Conservation (phyloP, 2,329 filamentous ascomycete genomes). For the Chaetomium strumarium region DNA sequence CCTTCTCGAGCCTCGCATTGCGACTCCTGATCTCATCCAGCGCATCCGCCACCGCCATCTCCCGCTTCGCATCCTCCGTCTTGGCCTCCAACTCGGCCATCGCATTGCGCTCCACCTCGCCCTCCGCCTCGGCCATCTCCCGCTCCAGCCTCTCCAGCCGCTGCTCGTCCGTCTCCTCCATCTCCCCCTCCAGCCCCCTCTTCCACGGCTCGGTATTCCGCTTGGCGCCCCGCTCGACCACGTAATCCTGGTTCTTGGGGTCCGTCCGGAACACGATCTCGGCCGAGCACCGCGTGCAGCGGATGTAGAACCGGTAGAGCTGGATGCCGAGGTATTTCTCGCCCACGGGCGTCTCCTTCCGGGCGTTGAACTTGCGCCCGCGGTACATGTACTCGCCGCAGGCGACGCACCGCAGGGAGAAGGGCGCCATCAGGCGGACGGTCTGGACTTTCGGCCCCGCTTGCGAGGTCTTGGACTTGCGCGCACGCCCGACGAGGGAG, state of each 20-base stretch:
- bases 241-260: slow-evolving; percentile 84
- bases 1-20: slow-evolving; percentile 81
- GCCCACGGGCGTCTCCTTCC: slow-evolving; percentile 83
- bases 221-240: slow-evolving; percentile 71
- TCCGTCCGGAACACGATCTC: slow-evolving; percentile 95
- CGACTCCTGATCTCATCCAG: slow-evolving; percentile 89
- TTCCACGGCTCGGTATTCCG: slow-evolving; percentile 93
- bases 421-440: slow-evolving; percentile 86
- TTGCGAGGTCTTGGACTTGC: slow-evolving; percentile 55
- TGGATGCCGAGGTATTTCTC: slow-evolving; percentile 85
- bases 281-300: slow-evolving; percentile 76
- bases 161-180: slow-evolving; percentile 76
- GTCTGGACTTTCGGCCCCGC: slow-evolving; percentile 76
- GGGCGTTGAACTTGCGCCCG: slow-evolving; percentile 89
- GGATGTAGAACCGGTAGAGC: slow-evolving; percentile 85
- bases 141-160: slow-evolving; percentile 75
- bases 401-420: slow-evolving; percentile 64
- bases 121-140: slow-evolving; percentile 61
- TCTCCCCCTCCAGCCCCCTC: slow-evolving; percentile 48
- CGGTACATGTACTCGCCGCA: slow-evolving; percentile 53
- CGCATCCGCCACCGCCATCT: slow-evolving; percentile 96
- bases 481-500: slow-evolving; percentile 64
- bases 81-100: slow-evolving; percentile 96
- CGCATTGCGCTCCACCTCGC: slow-evolving; percentile 70
- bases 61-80: slow-evolving; percentile 82